Percentiles rank a stretch among this genome's conserved stretches.
These are phyloP conservation scores for Trichoderma orchidacearum DNA, from an alignment of 495 filamentous ascomycete genomes.

Conservation along the genomic window DNA sequence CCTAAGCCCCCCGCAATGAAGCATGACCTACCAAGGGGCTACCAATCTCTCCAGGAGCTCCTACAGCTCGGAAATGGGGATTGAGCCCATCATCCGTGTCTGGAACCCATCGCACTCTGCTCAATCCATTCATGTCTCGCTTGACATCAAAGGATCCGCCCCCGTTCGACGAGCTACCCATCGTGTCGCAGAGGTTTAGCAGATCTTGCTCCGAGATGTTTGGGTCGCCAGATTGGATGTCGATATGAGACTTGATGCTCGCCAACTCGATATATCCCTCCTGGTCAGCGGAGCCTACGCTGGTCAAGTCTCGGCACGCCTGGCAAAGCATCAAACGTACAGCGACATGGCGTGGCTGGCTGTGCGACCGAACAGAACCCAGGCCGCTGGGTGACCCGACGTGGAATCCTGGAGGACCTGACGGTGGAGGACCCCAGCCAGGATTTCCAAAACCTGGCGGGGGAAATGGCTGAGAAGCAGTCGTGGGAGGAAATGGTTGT, in stretches of 20 bases:
- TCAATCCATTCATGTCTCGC: conserved; percentile 27
- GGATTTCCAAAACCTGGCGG: conserved; percentile 8
- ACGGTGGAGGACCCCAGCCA: conserved; percentile 14
- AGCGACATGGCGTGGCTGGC: conserved; percentile 25
- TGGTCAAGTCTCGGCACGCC: conserved; percentile 28
- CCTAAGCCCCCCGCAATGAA: conserved; percentile 1
- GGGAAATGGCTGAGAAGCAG: conserved; percentile 4
- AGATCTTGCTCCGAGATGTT: conserved; percentile 54
- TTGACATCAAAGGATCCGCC: conserved; percentile 67
- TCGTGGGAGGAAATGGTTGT: neutral
- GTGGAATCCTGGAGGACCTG: conserved; percentile 13
- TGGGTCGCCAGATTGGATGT: conserved; percentile 44
- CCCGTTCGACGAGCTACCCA: conserved; percentile 76
- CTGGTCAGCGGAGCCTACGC: conserved; percentile 9
- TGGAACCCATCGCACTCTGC: conserved; percentile 48
- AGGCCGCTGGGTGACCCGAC: neutral
- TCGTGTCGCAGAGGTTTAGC: conserved; percentile 81
- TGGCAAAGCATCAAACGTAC: conserved; percentile 36
- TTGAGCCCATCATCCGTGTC: conserved; percentile 17
- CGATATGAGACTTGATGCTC: conserved; percentile 45
- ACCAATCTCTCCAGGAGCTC: conserved; percentile 41
- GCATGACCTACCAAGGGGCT: conserved; percentile 39
- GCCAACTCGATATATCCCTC: conserved; percentile 14
- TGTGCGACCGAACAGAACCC: neutral
- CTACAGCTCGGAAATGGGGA: conserved; percentile 21